Base-by-base conservation (phyloP, 1,139 yeast species). In the Candida sp. region DNA sequence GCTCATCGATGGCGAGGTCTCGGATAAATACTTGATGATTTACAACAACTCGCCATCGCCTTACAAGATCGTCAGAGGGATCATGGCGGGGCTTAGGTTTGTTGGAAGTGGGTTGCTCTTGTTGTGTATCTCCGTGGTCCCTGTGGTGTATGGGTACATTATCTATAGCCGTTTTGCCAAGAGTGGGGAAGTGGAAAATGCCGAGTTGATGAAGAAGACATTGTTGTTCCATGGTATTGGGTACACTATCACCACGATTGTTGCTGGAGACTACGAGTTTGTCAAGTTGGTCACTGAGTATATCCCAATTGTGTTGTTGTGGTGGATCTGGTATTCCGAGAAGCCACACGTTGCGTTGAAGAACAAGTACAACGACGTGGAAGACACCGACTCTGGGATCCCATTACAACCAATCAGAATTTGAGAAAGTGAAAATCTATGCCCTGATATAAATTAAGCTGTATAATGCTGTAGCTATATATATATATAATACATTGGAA, bases 171-270 rank as follows among this genome's bases (percentile, higher is more conserved):
- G 44, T 12, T 42, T 42, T 17, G 23, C 9, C 5, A 42, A 42
- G 32, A 42, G 44, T 31, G 44, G 44, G 11, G 44, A 42, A 42
- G 12, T 31, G 9, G 44, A 7, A 7, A 42, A 42, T 31, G 44
- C 44, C 22, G 7, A 42, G 6, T 42, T 42, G 32, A 42, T 42
- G 44, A 42, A 42, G 23, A 42, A 42, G 25, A 42, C 44, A 3
- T n/a, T 42, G 5, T 30, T 42, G 7, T 42, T 8, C 26, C 44
- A 42, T 32, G 44, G 44, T 22, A 31, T 42, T 42, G 35, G 34
- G 33, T 42, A 32, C 25, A 11, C 27, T 5, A 23, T 42, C 4
- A 31, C 17, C 23, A 31, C 38, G 4, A 9, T 42, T 25, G 9
- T 23, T 23, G 35, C 32, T 8, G 44, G 38, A 1, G 28, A 42